Percentiles rank a stretch among this genome's conserved stretches.
phyloP scores from a whole-genome alignment of 768 basidiomycete species.

The Amanita jacksonii region DNA sequence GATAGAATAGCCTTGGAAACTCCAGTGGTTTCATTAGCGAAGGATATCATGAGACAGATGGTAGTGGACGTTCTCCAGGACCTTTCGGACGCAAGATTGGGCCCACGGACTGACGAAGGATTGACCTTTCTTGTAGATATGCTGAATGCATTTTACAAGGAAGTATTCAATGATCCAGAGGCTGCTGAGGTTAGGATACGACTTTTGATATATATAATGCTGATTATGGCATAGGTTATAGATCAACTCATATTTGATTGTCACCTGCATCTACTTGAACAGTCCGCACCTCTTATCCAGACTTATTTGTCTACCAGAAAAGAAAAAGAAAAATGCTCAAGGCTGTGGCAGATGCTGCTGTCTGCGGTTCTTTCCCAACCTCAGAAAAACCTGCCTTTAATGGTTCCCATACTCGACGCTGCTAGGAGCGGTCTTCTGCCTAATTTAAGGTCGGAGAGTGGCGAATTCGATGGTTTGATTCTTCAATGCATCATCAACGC shows the following conservation, averaged over 20 bases:
- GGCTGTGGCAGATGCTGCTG: conserved; percentile 43
- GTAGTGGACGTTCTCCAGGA: conserved; percentile 9
- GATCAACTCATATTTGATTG: conserved; percentile 34
- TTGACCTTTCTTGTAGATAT: conserved; percentile 28
- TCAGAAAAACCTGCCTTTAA: conserved; percentile 17
- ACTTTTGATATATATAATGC: neutral
- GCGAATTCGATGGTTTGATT: conserved; percentile 37
- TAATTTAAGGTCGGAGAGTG: conserved; percentile 33
- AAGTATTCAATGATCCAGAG: conserved; percentile 34
- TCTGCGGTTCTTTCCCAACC: conserved; percentile 27
- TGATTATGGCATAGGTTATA: conserved; percentile 26
- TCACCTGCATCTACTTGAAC: conserved; percentile 27
- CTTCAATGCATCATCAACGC: conserved; percentile 29
- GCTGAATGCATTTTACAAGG: conserved; percentile 41
- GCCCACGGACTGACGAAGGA: neutral
- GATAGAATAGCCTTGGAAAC: conserved; percentile 13
- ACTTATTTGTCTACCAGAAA: conserved; percentile 42
- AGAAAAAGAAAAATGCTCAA: conserved; percentile 18
- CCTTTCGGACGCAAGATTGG: neutral
- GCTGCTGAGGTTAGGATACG: conserved; percentile 33
- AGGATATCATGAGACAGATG: neutral
- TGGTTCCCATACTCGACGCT: conserved; percentile 33
- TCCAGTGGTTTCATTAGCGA: conserved; percentile 9
- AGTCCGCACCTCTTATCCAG: conserved; percentile 35
- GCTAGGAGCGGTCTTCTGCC: conserved; percentile 30